Percentiles rank a stretch among this genome's conserved stretches.
Conservation (phyloP, 106 monocot genomes). For the Gastrodia elata region DNA sequence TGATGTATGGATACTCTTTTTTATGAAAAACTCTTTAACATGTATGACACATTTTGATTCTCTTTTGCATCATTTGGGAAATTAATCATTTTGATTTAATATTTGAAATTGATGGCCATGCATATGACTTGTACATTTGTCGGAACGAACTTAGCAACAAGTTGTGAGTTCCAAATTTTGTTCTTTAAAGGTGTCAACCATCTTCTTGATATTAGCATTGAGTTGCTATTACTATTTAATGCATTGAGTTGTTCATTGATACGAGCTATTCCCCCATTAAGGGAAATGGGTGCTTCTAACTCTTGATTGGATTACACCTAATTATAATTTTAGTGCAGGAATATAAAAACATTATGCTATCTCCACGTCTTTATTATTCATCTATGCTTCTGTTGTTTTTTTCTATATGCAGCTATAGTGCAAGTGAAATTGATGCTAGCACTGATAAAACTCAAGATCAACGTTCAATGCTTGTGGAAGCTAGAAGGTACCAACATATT, state of each 20-base stretch:
- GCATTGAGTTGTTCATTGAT: not conserved
- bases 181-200: not conserved
- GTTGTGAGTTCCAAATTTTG: not conserved
- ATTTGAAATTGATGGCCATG: not conserved
- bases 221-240: not conserved
- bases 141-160: not conserved
- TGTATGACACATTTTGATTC: not conserved
- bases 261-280: not conserved
- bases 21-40: not conserved
- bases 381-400: not conserved
- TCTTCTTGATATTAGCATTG: not conserved
- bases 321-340: not conserved
- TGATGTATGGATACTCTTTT: not conserved
- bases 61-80: not conserved
- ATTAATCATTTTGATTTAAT: not conserved
- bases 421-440: slow-evolving; percentile 26
- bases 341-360: not conserved
- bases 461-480: slow-evolving; percentile 32
- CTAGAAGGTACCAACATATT: slow-evolving; percentile 34
- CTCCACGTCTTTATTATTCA: not conserved
- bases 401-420: slow-evolving; percentile 30
- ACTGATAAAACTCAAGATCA: slow-evolving; percentile 43
- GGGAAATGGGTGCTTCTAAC: not conserved
- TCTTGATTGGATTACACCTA: not conserved
- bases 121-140: not conserved